These are phyloP conservation scores for Climacium dendroides DNA, from an alignment of 225 moss, liverwort and hornwort genomes.

Conservation along the genomic window DNA sequence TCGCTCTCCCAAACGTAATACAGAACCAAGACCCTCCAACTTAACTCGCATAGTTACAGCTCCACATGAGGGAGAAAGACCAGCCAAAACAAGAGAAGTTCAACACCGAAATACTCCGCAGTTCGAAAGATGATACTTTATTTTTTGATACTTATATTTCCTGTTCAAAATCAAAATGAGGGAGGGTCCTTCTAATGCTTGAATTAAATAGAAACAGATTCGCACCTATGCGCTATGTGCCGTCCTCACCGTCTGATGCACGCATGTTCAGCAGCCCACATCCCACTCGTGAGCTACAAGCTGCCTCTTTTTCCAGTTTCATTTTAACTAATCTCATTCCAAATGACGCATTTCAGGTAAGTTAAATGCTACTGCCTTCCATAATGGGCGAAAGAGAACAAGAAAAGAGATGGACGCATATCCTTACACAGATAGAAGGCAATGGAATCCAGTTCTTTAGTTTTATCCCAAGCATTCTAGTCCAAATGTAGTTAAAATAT, in stretches of 20 bases:
- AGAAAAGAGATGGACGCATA: background rate
- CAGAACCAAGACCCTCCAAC: background rate
- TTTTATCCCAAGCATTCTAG: background rate
- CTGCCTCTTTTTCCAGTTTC: background rate
- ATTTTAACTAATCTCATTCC: background rate
- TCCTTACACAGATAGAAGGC: background rate
- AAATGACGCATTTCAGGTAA: background rate
- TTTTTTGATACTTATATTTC: background rate
- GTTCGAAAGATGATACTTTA: background rate
- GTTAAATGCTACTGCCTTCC: background rate
- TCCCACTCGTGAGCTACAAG: slow-evolving; percentile 27
- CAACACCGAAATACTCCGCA: background rate
- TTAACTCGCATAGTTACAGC: background rate
- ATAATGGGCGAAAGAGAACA: background rate
- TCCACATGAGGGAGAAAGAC: background rate
- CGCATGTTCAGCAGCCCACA: slow-evolving; percentile 41
- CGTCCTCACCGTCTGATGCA: slow-evolving; percentile 85
- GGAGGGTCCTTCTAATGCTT: background rate
- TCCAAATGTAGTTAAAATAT: background rate
- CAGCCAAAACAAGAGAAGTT: background rate
- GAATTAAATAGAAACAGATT: slow-evolving; percentile 2
- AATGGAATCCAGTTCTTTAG: background rate
- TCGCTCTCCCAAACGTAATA: background rate
- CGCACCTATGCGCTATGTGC: slow-evolving; percentile 66
- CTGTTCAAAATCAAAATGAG: background rate